These are phyloP conservation scores for Aspergillus hancockii DNA, from an alignment of 495 filamentous ascomycete genomes.

Conservation along the genomic window DNA sequence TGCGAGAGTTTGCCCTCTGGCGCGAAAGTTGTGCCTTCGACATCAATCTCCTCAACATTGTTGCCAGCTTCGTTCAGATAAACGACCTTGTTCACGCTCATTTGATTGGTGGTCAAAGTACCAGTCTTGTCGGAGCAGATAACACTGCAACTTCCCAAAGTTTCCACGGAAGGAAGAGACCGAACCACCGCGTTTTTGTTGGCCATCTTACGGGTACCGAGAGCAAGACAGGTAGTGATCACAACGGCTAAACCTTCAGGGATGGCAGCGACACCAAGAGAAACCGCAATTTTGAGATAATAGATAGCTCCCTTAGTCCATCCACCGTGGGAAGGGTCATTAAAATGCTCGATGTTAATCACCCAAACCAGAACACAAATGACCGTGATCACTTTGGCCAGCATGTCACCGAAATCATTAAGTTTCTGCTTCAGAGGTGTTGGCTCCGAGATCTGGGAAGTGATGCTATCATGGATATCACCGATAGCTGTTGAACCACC, in stretches of 20 bases:
- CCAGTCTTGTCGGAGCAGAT: constrained; percentile 99
- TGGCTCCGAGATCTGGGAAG: constrained; percentile 94
- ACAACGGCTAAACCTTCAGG: constrained; percentile 97
- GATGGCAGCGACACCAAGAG: constrained; percentile 96
- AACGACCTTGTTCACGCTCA: constrained; percentile 95
- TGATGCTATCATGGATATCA: constrained; percentile 98
- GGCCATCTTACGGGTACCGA: constrained; percentile 97
- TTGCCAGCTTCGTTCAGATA: constrained; percentile 72
- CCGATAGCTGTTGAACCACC: constrained; percentile 93
- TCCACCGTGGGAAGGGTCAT: constrained; percentile 85
- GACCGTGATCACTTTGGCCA: constrained; percentile 96
- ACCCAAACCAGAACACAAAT: constrained; percentile 97
- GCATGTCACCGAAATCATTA: constrained; percentile 94
- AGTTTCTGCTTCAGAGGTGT: constrained; percentile 98
- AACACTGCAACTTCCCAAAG: constrained; percentile 96
- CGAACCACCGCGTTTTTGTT: constrained; percentile 96
- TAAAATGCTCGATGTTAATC: constrained; percentile 97
- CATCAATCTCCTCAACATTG: constrained; percentile 81
- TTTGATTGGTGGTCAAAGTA: constrained; percentile 98
- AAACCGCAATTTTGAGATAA: constrained; percentile 99
- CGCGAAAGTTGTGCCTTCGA: constrained; percentile 92
- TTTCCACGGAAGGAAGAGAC: constrained; percentile 95
- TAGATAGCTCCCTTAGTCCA: constrained; percentile 99
- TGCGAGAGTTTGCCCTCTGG: constrained; percentile 73
- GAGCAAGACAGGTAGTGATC: constrained; percentile 93